phyloP scores from a whole-genome alignment of 2,329 filamentous ascomycete genomes.

The Sordariomycetes sp. region DNA sequence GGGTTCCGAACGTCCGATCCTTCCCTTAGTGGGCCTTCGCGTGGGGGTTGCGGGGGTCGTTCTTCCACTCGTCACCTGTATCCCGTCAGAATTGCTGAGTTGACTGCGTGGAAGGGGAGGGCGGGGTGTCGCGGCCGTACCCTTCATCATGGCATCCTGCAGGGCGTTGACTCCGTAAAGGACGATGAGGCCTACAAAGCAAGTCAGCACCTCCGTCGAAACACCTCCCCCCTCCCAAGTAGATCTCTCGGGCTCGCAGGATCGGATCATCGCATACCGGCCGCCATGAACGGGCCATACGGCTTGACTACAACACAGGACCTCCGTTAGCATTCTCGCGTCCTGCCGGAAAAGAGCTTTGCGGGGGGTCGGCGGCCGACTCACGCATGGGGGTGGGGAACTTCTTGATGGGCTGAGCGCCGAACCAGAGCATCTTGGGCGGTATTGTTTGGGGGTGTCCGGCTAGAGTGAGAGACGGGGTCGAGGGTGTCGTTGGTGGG shows the following conservation, averaged over 20 bases:
- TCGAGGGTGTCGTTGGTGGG: background rate
- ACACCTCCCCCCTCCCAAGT: background rate
- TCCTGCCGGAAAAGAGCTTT: background rate
- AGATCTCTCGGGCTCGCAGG: background rate
- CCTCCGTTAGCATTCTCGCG: constrained; percentile 11
- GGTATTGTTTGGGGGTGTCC: constrained; percentile 20
- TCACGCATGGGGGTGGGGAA: constrained; percentile 67
- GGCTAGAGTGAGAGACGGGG: constrained; percentile 12
- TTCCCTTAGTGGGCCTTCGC: constrained; percentile 19
- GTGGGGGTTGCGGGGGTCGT: constrained; percentile 82
- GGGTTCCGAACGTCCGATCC: background rate
- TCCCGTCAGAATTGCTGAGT: constrained; percentile 4
- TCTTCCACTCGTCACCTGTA: constrained; percentile 86
- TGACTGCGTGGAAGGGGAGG: no score
- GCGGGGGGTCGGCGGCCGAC: constrained; percentile 22
- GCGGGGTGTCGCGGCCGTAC: constrained; percentile 33
- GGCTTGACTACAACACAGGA: constrained; percentile 54
- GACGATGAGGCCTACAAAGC: constrained; percentile 60
- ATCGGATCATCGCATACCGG: constrained; percentile 48
- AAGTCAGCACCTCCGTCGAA: constrained; percentile 5
- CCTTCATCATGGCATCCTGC: constrained; percentile 61
- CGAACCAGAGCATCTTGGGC: constrained; percentile 63
- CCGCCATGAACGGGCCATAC: constrained; percentile 85
- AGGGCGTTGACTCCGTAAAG: constrained; percentile 84
- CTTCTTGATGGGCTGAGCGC: constrained; percentile 56